A percentile compares a stretch with the other conserved stretches of the same genome.
These are phyloP conservation scores for Trichophyton rubrum DNA, from an alignment of 2,329 filamentous ascomycete species.

Conservation along the genomic window DNA sequence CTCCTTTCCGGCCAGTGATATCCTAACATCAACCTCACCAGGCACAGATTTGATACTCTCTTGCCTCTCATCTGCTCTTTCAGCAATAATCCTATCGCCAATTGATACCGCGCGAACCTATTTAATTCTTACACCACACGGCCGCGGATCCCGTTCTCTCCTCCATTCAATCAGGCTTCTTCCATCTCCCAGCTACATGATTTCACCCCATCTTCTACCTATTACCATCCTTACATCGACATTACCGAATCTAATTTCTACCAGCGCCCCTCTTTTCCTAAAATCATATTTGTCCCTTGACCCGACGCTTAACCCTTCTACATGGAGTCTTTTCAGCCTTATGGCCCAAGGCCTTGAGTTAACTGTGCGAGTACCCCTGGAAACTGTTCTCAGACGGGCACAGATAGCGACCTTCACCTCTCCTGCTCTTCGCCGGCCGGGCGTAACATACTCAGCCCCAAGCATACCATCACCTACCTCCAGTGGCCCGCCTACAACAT, in stretches of 20 bases:
- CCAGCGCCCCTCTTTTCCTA: constrained; percentile 72
- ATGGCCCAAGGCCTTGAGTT: constrained; percentile 67
- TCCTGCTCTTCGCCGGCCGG: constrained; percentile 36
- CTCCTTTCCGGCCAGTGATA: constrained; percentile 48
- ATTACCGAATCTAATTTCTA: constrained; percentile 67
- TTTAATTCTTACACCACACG: constrained; percentile 73
- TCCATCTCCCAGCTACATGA: constrained; percentile 57
- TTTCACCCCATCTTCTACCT: constrained; percentile 56
- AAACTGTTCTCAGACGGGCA: constrained; percentile 79
- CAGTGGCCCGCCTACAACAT: neutral
- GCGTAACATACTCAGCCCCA: constrained; percentile 13
- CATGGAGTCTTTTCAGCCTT: constrained; percentile 75
- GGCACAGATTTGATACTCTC: constrained; percentile 66
- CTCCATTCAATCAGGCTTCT: constrained; percentile 64
- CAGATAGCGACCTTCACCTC: constrained; percentile 62
- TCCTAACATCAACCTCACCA: constrained; percentile 69
- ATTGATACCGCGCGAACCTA: constrained; percentile 80
- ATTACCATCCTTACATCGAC: constrained; percentile 82
- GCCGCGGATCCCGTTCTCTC: constrained; percentile 61
- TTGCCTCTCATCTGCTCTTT: constrained; percentile 52
- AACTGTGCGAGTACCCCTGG: constrained; percentile 75
- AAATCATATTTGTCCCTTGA: constrained; percentile 77
- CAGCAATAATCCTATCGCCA: constrained; percentile 70
- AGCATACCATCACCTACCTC: constrained; percentile 11
- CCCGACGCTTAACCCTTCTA: constrained; percentile 63